Conservation (phyloP, 2,329 filamentous ascomycete genomes). For the Arthrobotrys musiformis region DNA sequence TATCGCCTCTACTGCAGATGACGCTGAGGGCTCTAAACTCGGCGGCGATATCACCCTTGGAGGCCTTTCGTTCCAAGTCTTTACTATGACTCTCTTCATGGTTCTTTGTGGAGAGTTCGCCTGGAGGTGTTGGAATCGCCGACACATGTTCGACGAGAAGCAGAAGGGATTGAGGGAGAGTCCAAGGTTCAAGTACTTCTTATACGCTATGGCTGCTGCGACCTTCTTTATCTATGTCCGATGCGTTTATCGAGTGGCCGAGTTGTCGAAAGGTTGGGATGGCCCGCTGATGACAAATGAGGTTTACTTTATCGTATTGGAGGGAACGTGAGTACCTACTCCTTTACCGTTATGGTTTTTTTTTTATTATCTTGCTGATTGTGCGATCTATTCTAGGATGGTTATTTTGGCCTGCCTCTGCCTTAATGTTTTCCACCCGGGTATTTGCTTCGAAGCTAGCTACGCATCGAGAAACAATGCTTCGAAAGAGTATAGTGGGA, state of each 20-base stretch:
- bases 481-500: conserved; percentile 19
- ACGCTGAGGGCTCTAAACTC: conserved; percentile 61
- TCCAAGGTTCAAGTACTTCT: conserved; percentile 68
- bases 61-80: conserved; percentile 72
- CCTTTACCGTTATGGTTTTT: neutral
- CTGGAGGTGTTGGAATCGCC: conserved; percentile 61
- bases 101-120: conserved; percentile 67
- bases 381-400: conserved; percentile 60
- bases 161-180: conserved; percentile 63
- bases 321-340: conserved; percentile 64
- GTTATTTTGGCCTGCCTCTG: conserved; percentile 65
- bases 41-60: conserved; percentile 75
- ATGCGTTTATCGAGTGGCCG: conserved; percentile 73
- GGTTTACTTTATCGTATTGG: conserved; percentile 70
- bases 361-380: neutral
- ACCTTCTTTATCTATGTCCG: conserved; percentile 74
- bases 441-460: conserved; percentile 58
- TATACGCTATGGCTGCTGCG: conserved; percentile 68
- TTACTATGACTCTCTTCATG: conserved; percentile 70
- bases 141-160: conserved; percentile 59
- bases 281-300: conserved; percentile 70
- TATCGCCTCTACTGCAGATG: conserved; percentile 65
- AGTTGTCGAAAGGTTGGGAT: conserved; percentile 73
- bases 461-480: conserved; percentile 40
- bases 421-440: conserved; percentile 66